Evolutionary conservation across 1,284 basidiomycete species (phyloP).

Genomic region (Rhodotorula sp.): DNA sequence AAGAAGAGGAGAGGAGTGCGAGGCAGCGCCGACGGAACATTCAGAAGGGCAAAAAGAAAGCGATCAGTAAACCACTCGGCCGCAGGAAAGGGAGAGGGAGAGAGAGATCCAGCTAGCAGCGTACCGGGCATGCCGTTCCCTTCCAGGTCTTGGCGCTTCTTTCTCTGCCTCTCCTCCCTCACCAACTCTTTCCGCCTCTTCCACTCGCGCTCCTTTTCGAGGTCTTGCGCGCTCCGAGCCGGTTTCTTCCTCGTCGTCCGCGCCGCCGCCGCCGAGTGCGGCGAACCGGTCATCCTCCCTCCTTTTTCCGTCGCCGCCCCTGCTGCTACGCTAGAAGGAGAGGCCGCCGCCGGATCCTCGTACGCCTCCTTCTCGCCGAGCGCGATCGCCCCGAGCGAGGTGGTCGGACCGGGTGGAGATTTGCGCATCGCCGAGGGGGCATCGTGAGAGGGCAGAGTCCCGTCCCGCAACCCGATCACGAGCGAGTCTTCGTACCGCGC

Average conservation of each 20-base stretch:
- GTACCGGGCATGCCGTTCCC: constrained; percentile 19
- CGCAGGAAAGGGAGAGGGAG: too few relatives aligned
- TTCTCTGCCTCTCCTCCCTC: constrained; percentile 3
- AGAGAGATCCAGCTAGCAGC: not conserved
- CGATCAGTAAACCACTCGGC: too few relatives aligned
- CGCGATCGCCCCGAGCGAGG: constrained; percentile 28
- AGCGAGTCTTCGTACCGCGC: constrained; percentile 36
- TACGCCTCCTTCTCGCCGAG: constrained; percentile 35
- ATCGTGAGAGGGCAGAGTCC: constrained; percentile 42
- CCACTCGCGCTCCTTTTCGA: constrained; percentile 18
- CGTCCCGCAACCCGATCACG: constrained; percentile 39
- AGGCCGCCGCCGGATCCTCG: not conserved
- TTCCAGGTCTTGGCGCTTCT: constrained; percentile 3
- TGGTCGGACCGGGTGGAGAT: constrained; percentile 20
- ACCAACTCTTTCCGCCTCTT: constrained; percentile 10
- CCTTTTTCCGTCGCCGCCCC: not conserved
- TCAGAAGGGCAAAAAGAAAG: too few relatives aligned
- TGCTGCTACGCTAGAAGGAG: not conserved
- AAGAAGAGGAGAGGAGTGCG: too few relatives aligned
- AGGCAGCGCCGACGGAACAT: too few relatives aligned
- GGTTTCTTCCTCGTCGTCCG: not conserved
- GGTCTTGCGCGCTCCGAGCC: constrained; percentile 5
- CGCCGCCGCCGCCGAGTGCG: constrained; percentile 1
- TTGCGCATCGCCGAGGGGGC: constrained; percentile 26
- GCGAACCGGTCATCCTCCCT: constrained; percentile 2